Evolutionary conservation across 2,329 filamentous ascomycete species (phyloP).

Genomic region (Simplicillium aogashimaense): DNA sequence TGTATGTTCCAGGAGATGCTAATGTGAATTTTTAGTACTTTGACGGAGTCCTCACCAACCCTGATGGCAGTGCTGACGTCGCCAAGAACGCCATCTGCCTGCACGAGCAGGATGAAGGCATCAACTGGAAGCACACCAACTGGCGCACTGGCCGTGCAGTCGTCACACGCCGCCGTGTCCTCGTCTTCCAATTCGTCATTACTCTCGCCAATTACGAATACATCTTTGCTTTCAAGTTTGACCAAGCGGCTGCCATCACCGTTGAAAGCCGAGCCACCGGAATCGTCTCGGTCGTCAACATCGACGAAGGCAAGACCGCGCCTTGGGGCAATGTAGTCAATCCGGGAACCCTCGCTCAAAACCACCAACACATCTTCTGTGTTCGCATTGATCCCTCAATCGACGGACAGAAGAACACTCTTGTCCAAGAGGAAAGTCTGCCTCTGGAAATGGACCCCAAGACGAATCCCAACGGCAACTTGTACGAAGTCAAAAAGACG

Average conservation of each 20-base stretch:
- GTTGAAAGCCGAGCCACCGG: conserved; percentile 26
- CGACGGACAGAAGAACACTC: conserved; percentile 47
- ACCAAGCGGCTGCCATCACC: conserved; percentile 35
- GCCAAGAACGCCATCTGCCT: conserved; percentile 30
- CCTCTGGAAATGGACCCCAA: conserved; percentile 29
- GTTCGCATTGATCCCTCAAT: conserved; percentile 55
- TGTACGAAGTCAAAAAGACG: conserved; percentile 31
- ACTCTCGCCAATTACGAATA: conserved; percentile 56
- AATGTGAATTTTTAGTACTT: conserved; percentile 17
- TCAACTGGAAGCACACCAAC: conserved; percentile 53
- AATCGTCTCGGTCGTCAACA: conserved; percentile 33
- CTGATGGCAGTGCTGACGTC: conserved; percentile 23
- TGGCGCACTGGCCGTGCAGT: conserved; percentile 46
- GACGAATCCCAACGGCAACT: conserved; percentile 39
- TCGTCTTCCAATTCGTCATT: conserved; percentile 52
- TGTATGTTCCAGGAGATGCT: background rate
- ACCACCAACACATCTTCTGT: conserved; percentile 64
- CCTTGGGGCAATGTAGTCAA: conserved; percentile 55
- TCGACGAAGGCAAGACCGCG: conserved; percentile 24
- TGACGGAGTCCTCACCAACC: conserved; percentile 20
- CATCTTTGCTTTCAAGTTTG: conserved; percentile 32
- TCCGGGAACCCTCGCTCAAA: conserved; percentile 52
- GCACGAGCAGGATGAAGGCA: conserved; percentile 33
- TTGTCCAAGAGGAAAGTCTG: conserved; percentile 30
- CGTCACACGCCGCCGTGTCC: conserved; percentile 42